Conservation (phyloP, 306 rosid genomes). For the Cicer judaicum region DNA sequence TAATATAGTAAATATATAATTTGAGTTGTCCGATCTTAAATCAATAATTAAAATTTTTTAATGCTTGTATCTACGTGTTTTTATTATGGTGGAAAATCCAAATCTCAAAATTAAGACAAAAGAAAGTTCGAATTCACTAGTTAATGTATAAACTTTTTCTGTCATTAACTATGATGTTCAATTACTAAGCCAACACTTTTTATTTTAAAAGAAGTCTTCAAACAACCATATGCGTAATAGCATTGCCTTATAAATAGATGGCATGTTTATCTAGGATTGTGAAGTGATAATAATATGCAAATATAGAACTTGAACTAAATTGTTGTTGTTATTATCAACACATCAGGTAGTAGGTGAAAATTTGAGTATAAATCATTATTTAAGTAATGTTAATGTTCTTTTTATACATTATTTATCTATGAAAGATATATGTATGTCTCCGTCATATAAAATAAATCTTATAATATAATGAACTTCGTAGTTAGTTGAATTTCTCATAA, state of each 20-base stretch:
- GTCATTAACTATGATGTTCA: too few species aligned
- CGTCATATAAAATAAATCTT: not conserved
- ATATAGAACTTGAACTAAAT: not conserved
- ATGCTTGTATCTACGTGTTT: too few species aligned
- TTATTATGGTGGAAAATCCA: not conserved
- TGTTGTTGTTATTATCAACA: not conserved
- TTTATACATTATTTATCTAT: not conserved
- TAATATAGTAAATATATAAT: too few species aligned
- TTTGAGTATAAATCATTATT: not conserved
- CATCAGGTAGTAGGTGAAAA: too few species aligned
- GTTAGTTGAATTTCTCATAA: too few species aligned
- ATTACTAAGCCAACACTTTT: not conserved
- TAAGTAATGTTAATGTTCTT: not conserved
- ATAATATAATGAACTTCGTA: not conserved
- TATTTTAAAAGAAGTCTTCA: not conserved
- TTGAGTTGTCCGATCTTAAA: too few species aligned
- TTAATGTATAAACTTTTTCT: too few species aligned
- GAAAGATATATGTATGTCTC: not conserved
- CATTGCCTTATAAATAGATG: not conserved
- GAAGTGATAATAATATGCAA: not conserved
- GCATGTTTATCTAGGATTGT: not conserved
- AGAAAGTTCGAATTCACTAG: too few species aligned
- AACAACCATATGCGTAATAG: not conserved
- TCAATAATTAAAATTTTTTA: too few species aligned
- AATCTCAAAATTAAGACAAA: not conserved